Base-by-base conservation (phyloP, 495 filamentous ascomycete species). In the Neurospora discreta region DNA sequence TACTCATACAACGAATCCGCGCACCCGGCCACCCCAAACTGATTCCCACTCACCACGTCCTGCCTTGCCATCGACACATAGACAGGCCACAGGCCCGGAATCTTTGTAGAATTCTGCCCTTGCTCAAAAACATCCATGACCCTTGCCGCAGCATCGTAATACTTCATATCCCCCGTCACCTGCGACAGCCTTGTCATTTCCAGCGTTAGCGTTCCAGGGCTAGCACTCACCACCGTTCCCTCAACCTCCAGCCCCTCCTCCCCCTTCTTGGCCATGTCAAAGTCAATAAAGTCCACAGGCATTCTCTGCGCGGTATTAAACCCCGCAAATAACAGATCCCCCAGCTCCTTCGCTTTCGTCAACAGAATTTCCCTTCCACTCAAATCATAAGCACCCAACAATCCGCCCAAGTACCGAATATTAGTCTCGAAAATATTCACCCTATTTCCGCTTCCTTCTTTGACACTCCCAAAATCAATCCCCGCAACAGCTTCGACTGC, bases 1-100 rank as follows among this genome's bases (percentile, higher is more conserved):
- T 98, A 98, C 79, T 98, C 94, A 76, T 97, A 97, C 11, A 91
- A 85, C 7, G 92, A 95, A 79, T 97, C 94, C 13, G 91, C 89
- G 80, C 88, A 85, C 13, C 89, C 93, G 36, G 89, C 95, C 38
- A 97, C 81, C 0, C 89, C 91, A 75, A 90, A 98, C 20, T 71
- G 60, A 67, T 73, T 75, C 36, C 84, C 84, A 1, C 70, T 73
- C 13, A 74, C 70, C 16, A 84, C 83, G 36, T 81, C 77, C 26
- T 75, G 73, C 6, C 36, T 60, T 11, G 67, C 69, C 71, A 92
- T 92, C 76, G 96, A 92, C 16, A 97, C 81, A 39, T 82, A 84
- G 16, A 87, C 81, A 3, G 95, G 94, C 93, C 93, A 98, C 79
- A 98, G 80, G 0, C 94, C 94, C 6, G 94, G 93, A 39, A 96